Evolutionary conservation across 169 alveolate species (phyloP).

Genomic region (Cryptosporidium ryanae): DNA sequence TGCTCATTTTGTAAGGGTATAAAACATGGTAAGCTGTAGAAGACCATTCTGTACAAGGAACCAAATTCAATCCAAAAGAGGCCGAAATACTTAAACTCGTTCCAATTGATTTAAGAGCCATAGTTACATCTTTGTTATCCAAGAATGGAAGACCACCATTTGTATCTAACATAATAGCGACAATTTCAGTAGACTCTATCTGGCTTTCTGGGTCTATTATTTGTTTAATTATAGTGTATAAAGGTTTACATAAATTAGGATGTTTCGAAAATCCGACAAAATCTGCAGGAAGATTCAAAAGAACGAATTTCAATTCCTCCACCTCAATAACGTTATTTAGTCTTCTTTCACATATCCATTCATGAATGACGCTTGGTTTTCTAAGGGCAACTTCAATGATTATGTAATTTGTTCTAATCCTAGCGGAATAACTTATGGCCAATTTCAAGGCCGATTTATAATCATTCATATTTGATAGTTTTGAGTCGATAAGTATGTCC

Average conservation of each 20-base stretch:
- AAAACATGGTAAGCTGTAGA: conserved; percentile 18
- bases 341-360: conserved; percentile 70
- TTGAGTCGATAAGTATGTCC: conserved; percentile 45
- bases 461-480: conserved; percentile 6
- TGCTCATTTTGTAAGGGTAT: conserved; percentile 2
- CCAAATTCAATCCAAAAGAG: conserved; percentile 40
- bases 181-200: conserved; percentile 66
- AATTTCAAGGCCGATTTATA: conserved; percentile 53
- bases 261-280: conserved; percentile 62
- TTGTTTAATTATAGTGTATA: conserved; percentile 32
- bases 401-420: conserved; percentile 21
- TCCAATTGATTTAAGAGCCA: conserved; percentile 63
- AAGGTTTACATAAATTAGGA: conserved; percentile 59
- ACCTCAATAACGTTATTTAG: conserved; percentile 29
- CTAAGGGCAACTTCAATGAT: conserved; percentile 52
- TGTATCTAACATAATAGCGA: conserved; percentile 49
- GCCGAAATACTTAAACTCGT: conserved; percentile 57
- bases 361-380: conserved; percentile 41
- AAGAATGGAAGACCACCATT: conserved; percentile 66
- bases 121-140: conserved; percentile 40
- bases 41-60: conserved; percentile 61
- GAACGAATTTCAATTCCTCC: conserved; percentile 59
- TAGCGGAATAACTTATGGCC: conserved; percentile 65
- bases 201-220: conserved; percentile 69
- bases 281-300: conserved; percentile 58